phyloP scores from a whole-genome alignment of 805 yeast species.

The Candida tallmaniae region DNA sequence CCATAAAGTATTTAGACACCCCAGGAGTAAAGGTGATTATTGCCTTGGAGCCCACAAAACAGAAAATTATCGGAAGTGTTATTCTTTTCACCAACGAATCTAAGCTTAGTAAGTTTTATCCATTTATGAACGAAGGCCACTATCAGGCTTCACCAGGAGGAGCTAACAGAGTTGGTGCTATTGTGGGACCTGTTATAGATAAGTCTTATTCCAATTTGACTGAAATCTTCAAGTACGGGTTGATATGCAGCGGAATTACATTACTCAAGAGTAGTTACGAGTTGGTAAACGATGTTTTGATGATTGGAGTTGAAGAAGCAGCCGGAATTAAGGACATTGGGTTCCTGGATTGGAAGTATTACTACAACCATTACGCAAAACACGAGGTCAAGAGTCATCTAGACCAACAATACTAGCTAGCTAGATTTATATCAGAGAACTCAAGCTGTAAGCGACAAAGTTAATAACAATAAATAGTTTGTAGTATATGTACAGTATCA shows the following conservation, averaged over 20 bases:
- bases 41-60: slow-evolving; percentile 50
- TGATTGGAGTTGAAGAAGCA: slow-evolving; percentile 34
- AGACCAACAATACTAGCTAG: too few species aligned
- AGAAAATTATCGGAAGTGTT: slow-evolving; percentile 49
- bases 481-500: too few species aligned
- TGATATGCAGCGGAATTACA: slow-evolving; percentile 53
- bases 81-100: slow-evolving; percentile 45
- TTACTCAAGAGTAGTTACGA: slow-evolving; percentile 35
- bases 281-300: slow-evolving; percentile 29
- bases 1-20: slow-evolving; percentile 26
- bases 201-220: slow-evolving; percentile 48
- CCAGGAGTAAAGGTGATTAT: slow-evolving; percentile 43
- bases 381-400: slow-evolving; percentile 4
- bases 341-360: slow-evolving; percentile 35
- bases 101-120: slow-evolving; percentile 43
- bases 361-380: slow-evolving; percentile 32
- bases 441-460: too few species aligned
- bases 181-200: slow-evolving; percentile 51
- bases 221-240: slow-evolving; percentile 52
- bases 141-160: slow-evolving; percentile 1
- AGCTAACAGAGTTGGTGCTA: slow-evolving; percentile 38
- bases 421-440: too few species aligned
- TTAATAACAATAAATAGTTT: too few species aligned
- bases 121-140: slow-evolving; percentile 44
- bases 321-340: slow-evolving; percentile 40